Percentiles rank a stretch among this genome's conserved stretches.
Evolutionary conservation across 306 rosid species (phyloP).

Genomic region (Rosa multiflora): DNA sequence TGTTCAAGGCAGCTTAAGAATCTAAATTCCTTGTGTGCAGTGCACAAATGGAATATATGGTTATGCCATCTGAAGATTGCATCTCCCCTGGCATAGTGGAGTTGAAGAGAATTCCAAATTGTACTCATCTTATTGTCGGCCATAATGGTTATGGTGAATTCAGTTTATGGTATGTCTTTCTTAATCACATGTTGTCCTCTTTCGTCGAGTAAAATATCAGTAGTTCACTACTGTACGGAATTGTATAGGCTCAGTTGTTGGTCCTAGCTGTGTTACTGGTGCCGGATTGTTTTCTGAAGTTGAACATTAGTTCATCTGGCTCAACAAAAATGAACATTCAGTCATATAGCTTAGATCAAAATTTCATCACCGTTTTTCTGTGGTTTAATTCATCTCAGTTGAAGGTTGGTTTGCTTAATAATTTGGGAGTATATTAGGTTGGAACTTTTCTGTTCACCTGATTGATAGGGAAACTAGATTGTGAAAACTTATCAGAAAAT

Average conservation of each 20-base stretch:
- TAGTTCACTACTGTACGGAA: not conserved
- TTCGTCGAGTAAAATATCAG: not conserved
- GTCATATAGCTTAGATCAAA: not conserved
- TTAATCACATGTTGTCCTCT: not conserved
- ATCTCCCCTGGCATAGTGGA: conserved; percentile 75
- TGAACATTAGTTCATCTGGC: not conserved
- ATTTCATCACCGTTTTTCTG: not conserved
- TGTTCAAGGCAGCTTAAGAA: conserved; percentile 17
- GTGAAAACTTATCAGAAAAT: not conserved
- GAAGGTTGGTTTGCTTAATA: not conserved
- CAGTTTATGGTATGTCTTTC: conserved; percentile 70
- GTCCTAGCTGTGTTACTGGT: not conserved
- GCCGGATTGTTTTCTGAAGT: not conserved
- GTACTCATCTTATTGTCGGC: conserved; percentile 64
- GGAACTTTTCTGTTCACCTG: not conserved
- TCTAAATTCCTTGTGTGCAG: conserved; percentile 48
- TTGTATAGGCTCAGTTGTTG: not conserved
- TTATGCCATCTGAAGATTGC: conserved; percentile 49
- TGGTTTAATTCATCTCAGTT: not conserved
- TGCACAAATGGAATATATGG: conserved; percentile 44
- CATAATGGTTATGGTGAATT: conserved; percentile 65
- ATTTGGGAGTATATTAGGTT: not conserved
- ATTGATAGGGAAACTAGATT: not conserved
- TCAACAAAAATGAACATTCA: not conserved
- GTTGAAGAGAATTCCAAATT: conserved; percentile 68